phyloP scores from a whole-genome alignment of 768 basidiomycete species.

The Kwoniella sp. region DNA sequence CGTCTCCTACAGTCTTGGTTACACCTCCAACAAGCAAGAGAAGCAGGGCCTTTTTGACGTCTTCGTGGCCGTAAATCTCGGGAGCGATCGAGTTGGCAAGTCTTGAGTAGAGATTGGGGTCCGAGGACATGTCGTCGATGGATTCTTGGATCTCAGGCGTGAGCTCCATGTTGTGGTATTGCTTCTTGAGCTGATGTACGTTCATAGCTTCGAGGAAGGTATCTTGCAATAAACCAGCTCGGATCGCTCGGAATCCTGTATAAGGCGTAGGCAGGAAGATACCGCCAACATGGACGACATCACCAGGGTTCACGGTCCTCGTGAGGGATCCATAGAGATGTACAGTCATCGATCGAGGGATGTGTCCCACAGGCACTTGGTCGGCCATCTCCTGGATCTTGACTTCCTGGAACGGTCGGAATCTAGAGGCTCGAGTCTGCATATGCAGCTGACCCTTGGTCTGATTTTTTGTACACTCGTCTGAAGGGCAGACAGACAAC shows the following conservation, averaged over 20 bases:
- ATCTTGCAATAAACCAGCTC: slow-evolving; percentile 93
- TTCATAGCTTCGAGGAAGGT: slow-evolving; percentile 92
- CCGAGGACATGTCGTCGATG: slow-evolving; percentile 69
- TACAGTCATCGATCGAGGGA: slow-evolving; percentile 97
- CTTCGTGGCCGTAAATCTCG: slow-evolving; percentile 95
- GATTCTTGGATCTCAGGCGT: slow-evolving; percentile 77
- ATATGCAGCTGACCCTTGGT: slow-evolving; percentile 90
- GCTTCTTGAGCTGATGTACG: slow-evolving; percentile 93
- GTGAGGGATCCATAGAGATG: slow-evolving; percentile 89
- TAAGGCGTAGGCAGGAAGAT: slow-evolving; percentile 97
- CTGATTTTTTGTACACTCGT: slow-evolving; percentile 80
- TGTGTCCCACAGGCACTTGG: slow-evolving; percentile 99
- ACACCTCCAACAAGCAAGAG: slow-evolving; percentile 92
- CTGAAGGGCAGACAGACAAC: slow-evolving; percentile 81
- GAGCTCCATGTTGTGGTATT: slow-evolving; percentile 90
- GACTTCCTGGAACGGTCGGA: slow-evolving; percentile 96
- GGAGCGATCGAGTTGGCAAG: slow-evolving; percentile 94
- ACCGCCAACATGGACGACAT: slow-evolving; percentile 92
- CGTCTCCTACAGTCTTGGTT: slow-evolving; percentile 91
- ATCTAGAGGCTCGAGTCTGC: slow-evolving; percentile 96
- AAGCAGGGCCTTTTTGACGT: slow-evolving; percentile 94
- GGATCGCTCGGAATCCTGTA: slow-evolving; percentile 93
- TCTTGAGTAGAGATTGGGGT: slow-evolving; percentile 80
- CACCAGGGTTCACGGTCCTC: slow-evolving; percentile 89
- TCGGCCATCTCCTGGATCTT: slow-evolving; percentile 99